A percentile compares a stretch with the other conserved stretches of the same genome.
Conservation (phyloP, 2,329 filamentous ascomycete genomes). For the Aspergillus awamori region DNA sequence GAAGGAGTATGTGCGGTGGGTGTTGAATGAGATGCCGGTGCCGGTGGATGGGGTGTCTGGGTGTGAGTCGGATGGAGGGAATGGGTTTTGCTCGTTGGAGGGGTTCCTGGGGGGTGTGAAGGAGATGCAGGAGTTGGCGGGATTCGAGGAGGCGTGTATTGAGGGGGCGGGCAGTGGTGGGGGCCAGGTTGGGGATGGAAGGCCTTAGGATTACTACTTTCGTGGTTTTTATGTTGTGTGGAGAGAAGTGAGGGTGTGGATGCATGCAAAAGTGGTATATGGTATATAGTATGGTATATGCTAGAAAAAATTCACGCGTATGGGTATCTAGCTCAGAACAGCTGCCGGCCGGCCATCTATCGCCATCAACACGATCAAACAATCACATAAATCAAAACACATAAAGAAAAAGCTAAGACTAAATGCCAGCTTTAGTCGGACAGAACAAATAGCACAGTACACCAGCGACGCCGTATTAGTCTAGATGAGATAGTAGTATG, state of each 20-base stretch:
- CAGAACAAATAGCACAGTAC: neutral
- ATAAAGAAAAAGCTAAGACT: neutral
- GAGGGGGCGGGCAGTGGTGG: conserved; percentile 27
- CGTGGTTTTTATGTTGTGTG: neutral
- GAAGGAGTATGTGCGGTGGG: conserved; percentile 32
- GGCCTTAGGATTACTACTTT: conserved; percentile 12
- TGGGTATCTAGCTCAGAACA: neutral
- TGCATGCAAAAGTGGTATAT: too few relatives aligned
- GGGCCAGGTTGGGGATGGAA: conserved; percentile 31
- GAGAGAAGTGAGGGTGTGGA: neutral
- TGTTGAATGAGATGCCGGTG: conserved; percentile 35
- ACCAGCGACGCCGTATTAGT: neutral
- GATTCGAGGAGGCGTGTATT: conserved; percentile 36
- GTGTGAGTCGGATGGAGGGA: conserved; percentile 23
- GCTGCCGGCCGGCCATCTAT: neutral
- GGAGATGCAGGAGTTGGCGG: conserved; percentile 28
- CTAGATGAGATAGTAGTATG: neutral
- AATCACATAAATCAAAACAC: neutral
- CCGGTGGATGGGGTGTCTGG: conserved; percentile 32
- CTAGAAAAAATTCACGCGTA: neutral
- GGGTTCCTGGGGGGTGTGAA: conserved; percentile 30
- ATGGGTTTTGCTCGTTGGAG: conserved; percentile 36
- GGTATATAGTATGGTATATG: too few relatives aligned
- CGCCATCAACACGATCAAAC: neutral
- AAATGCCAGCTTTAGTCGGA: conserved; percentile 8